phyloP scores from a whole-genome alignment of 768 basidiomycete genomes.

The Leccinellum luteum region DNA sequence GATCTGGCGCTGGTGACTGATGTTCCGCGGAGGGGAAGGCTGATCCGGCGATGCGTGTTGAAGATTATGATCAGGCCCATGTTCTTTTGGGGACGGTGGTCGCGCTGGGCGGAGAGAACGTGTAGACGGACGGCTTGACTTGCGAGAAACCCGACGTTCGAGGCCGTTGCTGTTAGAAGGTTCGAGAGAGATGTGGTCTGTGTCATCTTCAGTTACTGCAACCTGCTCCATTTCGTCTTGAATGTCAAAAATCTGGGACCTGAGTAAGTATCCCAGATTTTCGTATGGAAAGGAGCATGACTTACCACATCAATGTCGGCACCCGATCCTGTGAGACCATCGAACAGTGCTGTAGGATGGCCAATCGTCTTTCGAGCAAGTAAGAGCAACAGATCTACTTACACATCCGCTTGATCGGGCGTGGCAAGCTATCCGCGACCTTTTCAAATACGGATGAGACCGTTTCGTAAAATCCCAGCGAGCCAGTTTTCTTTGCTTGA shows the following conservation, averaged over 20 bases:
- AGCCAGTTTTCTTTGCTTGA: constrained; percentile 67
- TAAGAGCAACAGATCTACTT: constrained; percentile 27
- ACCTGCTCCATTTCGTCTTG: constrained; percentile 49
- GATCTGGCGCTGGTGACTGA: constrained; percentile 9
- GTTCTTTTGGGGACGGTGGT: constrained; percentile 24
- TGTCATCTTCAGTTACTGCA: constrained; percentile 7
- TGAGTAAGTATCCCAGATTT: constrained; percentile 1
- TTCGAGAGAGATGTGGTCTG: constrained; percentile 10
- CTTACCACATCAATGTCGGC: constrained; percentile 74
- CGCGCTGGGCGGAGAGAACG: constrained; percentile 20
- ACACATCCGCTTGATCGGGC: constrained; percentile 74
- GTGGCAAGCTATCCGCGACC: constrained; percentile 71
- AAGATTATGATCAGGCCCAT: constrained; percentile 7
- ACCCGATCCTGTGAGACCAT: constrained; percentile 70
- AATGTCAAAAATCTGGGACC: constrained; percentile 69
- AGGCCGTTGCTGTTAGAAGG: constrained; percentile 6
- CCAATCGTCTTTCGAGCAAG: background rate
- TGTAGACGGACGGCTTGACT: constrained; percentile 32
- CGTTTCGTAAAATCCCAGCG: constrained; percentile 71
- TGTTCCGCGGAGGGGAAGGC: constrained; percentile 8
- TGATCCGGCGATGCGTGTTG: background rate
- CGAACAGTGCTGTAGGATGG: constrained; percentile 62
- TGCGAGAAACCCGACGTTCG: constrained; percentile 34
- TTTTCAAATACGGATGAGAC: constrained; percentile 64
- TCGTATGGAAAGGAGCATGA: background rate